Base-by-base conservation (phyloP, 2,329 filamentous ascomycete genomes). In the Ceratocystis diversiconidia region DNA sequence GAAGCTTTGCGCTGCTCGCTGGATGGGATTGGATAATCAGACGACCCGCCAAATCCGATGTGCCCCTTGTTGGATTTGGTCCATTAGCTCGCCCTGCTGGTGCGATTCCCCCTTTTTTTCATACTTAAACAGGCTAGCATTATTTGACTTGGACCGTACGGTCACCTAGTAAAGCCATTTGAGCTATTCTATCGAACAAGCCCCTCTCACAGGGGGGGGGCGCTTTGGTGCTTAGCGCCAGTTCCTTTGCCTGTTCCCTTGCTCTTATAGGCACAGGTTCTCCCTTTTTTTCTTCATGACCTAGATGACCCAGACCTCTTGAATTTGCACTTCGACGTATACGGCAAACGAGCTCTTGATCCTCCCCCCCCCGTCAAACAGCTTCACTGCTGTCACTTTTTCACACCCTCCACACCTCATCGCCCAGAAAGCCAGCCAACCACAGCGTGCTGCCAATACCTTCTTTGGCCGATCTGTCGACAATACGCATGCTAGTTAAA, bases 291-390 rank as follows among this genome's bases (percentile, higher is more conserved):
- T 25, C 5, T 12, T 59, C 17, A 36, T n/a, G 6, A n/a, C 32
- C 15, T 30, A n/a, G 17, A 30, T 10, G 55, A 19, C 28, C 55
- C 28, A 59, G 28, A 59, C 5, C 12, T 59, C 30, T 25, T 36
- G 28, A 30, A 59, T 32, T 36, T 36, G 30, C 55, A 59, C 55
- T 59, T 59, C 55, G 55, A 59, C 55, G 32, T 59, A 59, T 59
- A 36, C 55, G 55, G 55, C 55, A 59, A 59, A 59, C 28, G 55
- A 59, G 55, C 55, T 59, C 30, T 59, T 59, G 28, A 59, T 59
- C 55, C 36, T 41, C 12, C 36, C 10, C 32, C 22, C 36, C 36
- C 55, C 5, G 17, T 32, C 55, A n/a, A 19, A 17, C 55, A 36
- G 17, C 55, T 36, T 59, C 55, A 36, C 28, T 19, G 6, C 28